These are phyloP conservation scores for Oenanthe sinensis DNA, from an alignment of 129 eudicot species.

Conservation along the genomic window DNA sequence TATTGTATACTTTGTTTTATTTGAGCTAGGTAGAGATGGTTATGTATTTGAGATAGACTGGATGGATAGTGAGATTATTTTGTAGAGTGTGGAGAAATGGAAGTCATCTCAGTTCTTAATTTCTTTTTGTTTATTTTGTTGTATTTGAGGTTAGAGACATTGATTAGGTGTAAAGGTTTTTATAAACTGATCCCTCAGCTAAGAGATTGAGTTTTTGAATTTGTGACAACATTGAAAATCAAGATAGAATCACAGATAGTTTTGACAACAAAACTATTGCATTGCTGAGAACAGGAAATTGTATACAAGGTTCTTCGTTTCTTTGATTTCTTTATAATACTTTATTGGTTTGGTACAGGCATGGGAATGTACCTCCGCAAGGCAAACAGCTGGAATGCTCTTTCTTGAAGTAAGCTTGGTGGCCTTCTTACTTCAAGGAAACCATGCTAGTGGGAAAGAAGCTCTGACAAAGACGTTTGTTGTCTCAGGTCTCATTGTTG, in stretches of 20 bases:
- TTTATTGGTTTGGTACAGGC: constrained; percentile 19
- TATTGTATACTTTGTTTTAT: background rate
- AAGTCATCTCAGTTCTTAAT: background rate
- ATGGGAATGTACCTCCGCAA: constrained; percentile 39
- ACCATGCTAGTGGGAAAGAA: constrained; percentile 35
- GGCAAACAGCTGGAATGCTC: constrained; percentile 34
- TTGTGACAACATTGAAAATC: background rate
- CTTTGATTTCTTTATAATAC: background rate
- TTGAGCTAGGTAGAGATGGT: background rate
- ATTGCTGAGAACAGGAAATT: background rate
- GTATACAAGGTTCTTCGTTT: background rate
- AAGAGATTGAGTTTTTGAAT: background rate
- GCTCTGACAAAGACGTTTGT: constrained; percentile 38
- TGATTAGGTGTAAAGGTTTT: background rate
- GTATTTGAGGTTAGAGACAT: background rate
- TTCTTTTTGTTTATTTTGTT: background rate
- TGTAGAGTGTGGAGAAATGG: background rate
- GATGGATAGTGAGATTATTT: background rate
- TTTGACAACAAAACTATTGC: background rate
- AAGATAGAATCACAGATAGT: background rate
- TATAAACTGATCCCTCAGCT: background rate
- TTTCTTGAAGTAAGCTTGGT: constrained; percentile 53
- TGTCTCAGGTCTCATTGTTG: constrained; percentile 36
- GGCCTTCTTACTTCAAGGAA: constrained; percentile 50
- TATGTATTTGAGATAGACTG: background rate